Conservation (phyloP, 2,329 filamentous ascomycete genomes). For the Trichoderma breve region DNA sequence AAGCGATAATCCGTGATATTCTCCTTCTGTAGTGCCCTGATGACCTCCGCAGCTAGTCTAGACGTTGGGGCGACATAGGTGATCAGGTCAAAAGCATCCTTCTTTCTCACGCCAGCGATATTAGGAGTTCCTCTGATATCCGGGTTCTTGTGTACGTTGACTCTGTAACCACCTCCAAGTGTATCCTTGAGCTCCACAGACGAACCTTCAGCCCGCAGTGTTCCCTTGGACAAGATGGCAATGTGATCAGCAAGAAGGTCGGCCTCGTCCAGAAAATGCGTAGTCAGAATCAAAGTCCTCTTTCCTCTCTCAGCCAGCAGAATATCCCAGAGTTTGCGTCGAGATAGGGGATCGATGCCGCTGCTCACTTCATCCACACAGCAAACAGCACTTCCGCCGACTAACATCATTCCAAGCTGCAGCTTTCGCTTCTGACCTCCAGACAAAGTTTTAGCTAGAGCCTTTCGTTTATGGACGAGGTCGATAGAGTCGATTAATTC, state of each 20-base stretch:
- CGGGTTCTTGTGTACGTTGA: conserved; percentile 66
- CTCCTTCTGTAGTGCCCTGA: conserved; percentile 63
- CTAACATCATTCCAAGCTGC: conserved; percentile 93
- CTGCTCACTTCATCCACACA: conserved; percentile 90
- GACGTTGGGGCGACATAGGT: conserved; percentile 72
- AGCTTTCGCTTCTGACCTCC: conserved; percentile 91
- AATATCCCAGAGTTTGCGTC: conserved; percentile 93
- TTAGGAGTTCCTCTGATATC: conserved; percentile 47
- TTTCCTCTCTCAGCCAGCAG: conserved; percentile 77
- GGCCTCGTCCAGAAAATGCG: conserved; percentile 91
- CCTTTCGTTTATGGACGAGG: conserved; percentile 69
- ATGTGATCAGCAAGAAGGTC: conserved; percentile 88
- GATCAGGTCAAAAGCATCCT: conserved; percentile 65
- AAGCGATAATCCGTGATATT: conserved; percentile 78
- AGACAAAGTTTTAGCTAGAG: conserved; percentile 73
- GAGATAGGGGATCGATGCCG: conserved; percentile 80
- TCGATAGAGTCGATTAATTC: conserved; percentile 70
- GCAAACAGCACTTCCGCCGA: conserved; percentile 82
- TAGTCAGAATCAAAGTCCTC: conserved; percentile 83
- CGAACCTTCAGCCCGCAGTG: conserved; percentile 76
- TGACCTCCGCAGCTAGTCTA: conserved; percentile 66
- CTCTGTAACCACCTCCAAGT: conserved; percentile 79
- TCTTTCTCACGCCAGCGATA: conserved; percentile 56
- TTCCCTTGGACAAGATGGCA: conserved; percentile 80
- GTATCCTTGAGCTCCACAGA: conserved; percentile 82